Percentiles rank a stretch among this genome's conserved stretches.
Conservation (phyloP, 2,329 filamentous ascomycete genomes). For the Amphichorda felina region DNA sequence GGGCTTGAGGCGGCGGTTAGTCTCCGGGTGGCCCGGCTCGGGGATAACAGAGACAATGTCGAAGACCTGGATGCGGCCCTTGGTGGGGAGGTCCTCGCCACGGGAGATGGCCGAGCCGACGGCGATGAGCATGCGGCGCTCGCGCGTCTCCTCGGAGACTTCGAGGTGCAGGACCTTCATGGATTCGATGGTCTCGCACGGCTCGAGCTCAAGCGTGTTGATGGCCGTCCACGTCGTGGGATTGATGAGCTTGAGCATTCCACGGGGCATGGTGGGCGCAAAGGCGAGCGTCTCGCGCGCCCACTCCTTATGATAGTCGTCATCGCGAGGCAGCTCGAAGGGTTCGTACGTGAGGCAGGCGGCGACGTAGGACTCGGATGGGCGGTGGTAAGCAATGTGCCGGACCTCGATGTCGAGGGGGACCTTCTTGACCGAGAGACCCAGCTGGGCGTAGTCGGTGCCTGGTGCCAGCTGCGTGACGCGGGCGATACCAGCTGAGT, state of each 20-base stretch:
- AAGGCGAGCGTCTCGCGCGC: slow-evolving; percentile 54
- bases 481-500: slow-evolving; percentile 58
- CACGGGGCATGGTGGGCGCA: slow-evolving; percentile 58
- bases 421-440: slow-evolving; percentile 64
- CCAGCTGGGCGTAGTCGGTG: slow-evolving; percentile 60
- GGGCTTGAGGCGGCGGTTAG: slow-evolving; percentile 72
- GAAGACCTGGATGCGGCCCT: slow-evolving; percentile 79
- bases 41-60: slow-evolving; percentile 89
- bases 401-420: slow-evolving; percentile 58
- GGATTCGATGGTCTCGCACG: slow-evolving; percentile 66
- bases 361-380: slow-evolving; percentile 63
- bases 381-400: slow-evolving; percentile 64
- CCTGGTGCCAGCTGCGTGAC: slow-evolving; percentile 60
- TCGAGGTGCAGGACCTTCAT: slow-evolving; percentile 79
- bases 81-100: slow-evolving; percentile 81
- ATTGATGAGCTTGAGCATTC: slow-evolving; percentile 67
- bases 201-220: slow-evolving; percentile 61
- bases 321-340: slow-evolving; percentile 79
- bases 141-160: slow-evolving; percentile 81
- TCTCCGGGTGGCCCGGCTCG: slow-evolving; percentile 75
- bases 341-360: slow-evolving; percentile 56
- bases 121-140: slow-evolving; percentile 69
- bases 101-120: slow-evolving; percentile 79
- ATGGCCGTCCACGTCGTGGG: slow-evolving; percentile 68
- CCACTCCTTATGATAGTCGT: slow-evolving; percentile 74